Base-by-base conservation (phyloP, 352 stramenopile species). In the Phytophthora sojae region DNA sequence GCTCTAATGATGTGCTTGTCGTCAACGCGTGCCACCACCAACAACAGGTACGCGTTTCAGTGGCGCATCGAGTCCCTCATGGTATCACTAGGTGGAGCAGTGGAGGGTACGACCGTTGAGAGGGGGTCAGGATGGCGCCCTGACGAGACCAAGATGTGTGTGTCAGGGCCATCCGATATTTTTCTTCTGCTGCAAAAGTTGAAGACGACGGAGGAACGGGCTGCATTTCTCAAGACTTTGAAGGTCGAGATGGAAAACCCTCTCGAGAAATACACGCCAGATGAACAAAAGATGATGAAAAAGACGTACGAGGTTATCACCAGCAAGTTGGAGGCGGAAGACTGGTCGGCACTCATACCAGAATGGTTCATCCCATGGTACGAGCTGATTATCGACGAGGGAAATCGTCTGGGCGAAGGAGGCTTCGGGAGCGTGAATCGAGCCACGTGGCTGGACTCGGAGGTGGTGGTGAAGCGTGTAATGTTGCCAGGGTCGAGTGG, bases 131-230 rank as follows among this genome's bases (percentile, higher is more conserved):
- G n/a, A 25, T 61, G 35, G 23, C 60, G 51, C 25, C 21, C 17
- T 4, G n/a, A 54, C 7, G 23, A 60, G 11, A 55, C 54, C 12
- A 37, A 54, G 19, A 15, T 9, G 19, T 39, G 39, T 3, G 58
- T 57, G 32, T 42, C 58, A 6, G 49, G 30, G 11, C 19, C 39
- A 15, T 61, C 50, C 3, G 32, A 66, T 30, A 39, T 32, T 39
- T 57, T 32, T 9, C 47, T 58, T 50, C 21, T 66, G 21, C 35
- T 66, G 35, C 47, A 54, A 9, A 26, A 54, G 45, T 67, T 67
- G 25, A 67, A 60, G 7, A 42, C 47, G 8, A 11, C 7, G 3
- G 58, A 57, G 35, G 47, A 65, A 11, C 47, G 47, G 9, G n/a
- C 32, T 11, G 30, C 58, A 6, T 51, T 39, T 51, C 30, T 65